Evolutionary conservation across 2,329 filamentous ascomycete species (phyloP), one percentile per base, ranked within the genome.

Genomic region (Pyrenochaeta sp.): DNA sequence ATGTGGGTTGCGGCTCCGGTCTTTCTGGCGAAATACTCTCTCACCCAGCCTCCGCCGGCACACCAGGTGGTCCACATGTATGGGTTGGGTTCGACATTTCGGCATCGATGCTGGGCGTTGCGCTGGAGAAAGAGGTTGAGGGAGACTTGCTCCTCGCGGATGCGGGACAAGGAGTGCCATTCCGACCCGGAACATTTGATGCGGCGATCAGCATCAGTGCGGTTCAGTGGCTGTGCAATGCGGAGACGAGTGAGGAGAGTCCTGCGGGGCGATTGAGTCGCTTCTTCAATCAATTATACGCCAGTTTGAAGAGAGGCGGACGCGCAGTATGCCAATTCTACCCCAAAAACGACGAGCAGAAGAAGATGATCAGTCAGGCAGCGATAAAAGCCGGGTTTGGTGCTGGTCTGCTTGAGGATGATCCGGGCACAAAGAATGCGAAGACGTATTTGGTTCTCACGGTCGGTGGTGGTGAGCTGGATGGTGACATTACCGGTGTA

Each of bases 71-170:
- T 0, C 92, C 92, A 3, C 95, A 99, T 79, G 88, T 88, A 1
- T 99, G 95, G 95, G 82, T 98, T n/a, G 95, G 95, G 54, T 94
- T 98, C 90, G 95, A 99, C 73, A 88, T 99, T 20, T 92, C 90
- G 4, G 88, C 91, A 0, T 92, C 89, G n/a, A 99, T 99, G 95
- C 83, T 99, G n/a, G 92, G 95, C 62, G 86, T 97, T 39, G 95
- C 95, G 1, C 82, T 99, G 0, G 92, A 97, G 75, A 82, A 94
- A 40, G 94, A 97, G 54, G 91, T 95, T 0, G 92, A 97, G 56
- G 95, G 95, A 2, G 95, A 99, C 72, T 79, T 99, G n/a, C 83
- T 99, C 66, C 85, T 99, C 0, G 91, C 92, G 3, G 95, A 99
- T 70, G 96, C 97, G 45, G 95, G 95, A 0, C 95, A 99, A 72